phyloP scores from a whole-genome alignment of 495 filamentous ascomycete genomes.

The Aspergillus sparsus region DNA sequence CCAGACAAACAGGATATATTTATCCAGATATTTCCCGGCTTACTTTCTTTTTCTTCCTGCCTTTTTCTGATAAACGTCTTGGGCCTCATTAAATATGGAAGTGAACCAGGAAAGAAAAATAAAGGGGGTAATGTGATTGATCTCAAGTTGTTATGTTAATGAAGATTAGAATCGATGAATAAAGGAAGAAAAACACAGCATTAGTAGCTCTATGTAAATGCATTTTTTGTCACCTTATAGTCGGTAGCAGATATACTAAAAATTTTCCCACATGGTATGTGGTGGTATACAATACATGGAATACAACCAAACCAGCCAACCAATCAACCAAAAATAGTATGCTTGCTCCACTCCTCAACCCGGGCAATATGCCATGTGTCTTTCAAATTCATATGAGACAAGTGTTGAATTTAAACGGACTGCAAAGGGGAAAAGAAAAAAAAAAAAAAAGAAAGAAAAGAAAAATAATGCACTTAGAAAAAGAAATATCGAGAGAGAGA shows the following conservation, averaged over 20 bases:
- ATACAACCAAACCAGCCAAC: background rate
- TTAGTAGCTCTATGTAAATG: too few relatives aligned
- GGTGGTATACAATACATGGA: background rate
- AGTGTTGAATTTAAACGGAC: slow-evolving; percentile 5
- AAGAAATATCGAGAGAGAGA: background rate
- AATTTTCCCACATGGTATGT: background rate
- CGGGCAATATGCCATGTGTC: slow-evolving; percentile 14
- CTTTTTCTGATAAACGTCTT: too few relatives aligned
- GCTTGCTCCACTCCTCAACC: slow-evolving; percentile 1
- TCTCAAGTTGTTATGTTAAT: too few relatives aligned
- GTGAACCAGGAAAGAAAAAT: too few relatives aligned
- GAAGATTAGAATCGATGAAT: too few relatives aligned
- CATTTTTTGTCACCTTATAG: background rate
- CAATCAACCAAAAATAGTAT: background rate
- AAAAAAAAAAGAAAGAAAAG: slow-evolving; percentile 15
- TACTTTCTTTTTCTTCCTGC: too few relatives aligned
- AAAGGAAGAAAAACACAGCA: too few relatives aligned
- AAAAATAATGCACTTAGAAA: background rate
- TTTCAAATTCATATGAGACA: slow-evolving; percentile 11
- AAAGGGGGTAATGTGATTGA: too few relatives aligned
- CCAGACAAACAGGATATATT: too few relatives aligned
- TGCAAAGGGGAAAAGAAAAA: background rate
- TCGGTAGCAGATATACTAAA: too few relatives aligned
- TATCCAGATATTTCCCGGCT: too few relatives aligned
- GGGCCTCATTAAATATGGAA: too few relatives aligned